These are phyloP conservation scores for Fusarium pseudograminearum DNA, from an alignment of 2,329 filamentous ascomycete genomes.

Conservation along the genomic window DNA sequence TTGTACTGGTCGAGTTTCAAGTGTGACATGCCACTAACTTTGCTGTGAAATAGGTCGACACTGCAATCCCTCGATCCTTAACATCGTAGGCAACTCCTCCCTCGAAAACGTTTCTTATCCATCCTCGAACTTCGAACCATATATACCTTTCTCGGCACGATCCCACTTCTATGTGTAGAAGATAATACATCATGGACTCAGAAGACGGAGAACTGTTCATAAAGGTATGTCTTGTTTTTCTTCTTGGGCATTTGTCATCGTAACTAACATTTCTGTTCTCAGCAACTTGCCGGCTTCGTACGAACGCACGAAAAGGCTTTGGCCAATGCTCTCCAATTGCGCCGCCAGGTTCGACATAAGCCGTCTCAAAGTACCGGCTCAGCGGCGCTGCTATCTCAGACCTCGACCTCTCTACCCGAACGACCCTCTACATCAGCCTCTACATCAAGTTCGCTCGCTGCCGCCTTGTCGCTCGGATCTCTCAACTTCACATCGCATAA, in stretches of 20 bases:
- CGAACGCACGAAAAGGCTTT: conserved; percentile 97
- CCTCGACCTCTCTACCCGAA: conserved; percentile 67
- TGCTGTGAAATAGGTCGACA: conserved; percentile 41
- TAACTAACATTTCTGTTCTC: neutral
- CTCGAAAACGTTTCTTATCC: conserved; percentile 15
- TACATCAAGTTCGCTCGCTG: conserved; percentile 80
- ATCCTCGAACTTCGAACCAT: conserved; percentile 11
- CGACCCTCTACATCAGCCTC: conserved; percentile 75
- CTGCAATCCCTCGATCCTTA: conserved; percentile 33
- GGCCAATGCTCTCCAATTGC: conserved; percentile 92
- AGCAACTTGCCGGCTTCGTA: conserved; percentile 97
- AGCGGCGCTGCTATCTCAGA: conserved; percentile 64
- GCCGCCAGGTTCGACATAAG: conserved; percentile 79
- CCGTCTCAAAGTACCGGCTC: conserved; percentile 74
- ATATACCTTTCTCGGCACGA: conserved; percentile 9
- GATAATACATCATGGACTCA: conserved; percentile 78
- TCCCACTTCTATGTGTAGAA: conserved; percentile 46
- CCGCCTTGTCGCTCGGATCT: conserved; percentile 87
- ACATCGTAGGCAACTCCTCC: conserved; percentile 25
- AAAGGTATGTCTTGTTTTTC: conserved; percentile 69
- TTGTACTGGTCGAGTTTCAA: conserved; percentile 20
- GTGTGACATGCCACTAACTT: conserved; percentile 37
- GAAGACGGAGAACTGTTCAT: conserved; percentile 92
- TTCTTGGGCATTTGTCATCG: neutral
- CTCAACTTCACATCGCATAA: conserved; percentile 86